Evolutionary conservation across 2,329 filamentous ascomycete genomes (phyloP), one percentile per base, ranked within the genome.

Genomic region (Macrophomina tecta): DNA sequence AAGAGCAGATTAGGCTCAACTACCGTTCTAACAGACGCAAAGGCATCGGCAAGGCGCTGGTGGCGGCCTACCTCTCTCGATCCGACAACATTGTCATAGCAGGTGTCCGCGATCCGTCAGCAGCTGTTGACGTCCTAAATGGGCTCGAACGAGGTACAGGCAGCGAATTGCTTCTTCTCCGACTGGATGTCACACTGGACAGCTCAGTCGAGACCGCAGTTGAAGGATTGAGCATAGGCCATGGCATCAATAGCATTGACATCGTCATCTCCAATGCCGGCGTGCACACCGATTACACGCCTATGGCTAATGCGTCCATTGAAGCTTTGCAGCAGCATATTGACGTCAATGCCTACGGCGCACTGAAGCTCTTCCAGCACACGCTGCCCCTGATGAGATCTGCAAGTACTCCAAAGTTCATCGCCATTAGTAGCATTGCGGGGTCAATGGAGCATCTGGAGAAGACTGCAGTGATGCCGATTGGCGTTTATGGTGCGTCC

Each of bases 181-280:
- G 11, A 4, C 42, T 63, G 2, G 60, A 51, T 16, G 30, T 28
- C 12, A 62, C 23, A 18, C 23, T 23, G n/a, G 46, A 9, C 7
- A 3, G 16, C 7, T 49, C 46, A 6, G 23, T 49, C n/a, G 7
- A n/a, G 1, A 1, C 7, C 1, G 46, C 46, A 4, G 7, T 49
- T n/a, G 46, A 28, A 7, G 23, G 5, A 18, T 5, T 49, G 46
- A 9, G 23, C n/a, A 9, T 23, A 8, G 46, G n/a, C 11, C 62
- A 69, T 36, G 56, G 56, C 11, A 62, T 70, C 42, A 12, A 65
- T 1, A 66, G 48, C n/a, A 56, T 71, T 5, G 70, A 71, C 30
- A 66, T 70, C 8, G 69, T 71, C 32, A 69, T 68, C 48, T 58
- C 60, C 23, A 65, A 68, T 64, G 76, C 5, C 86, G 87, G 85